Evolutionary conservation across 345 rosid genomes (phyloP).

Genomic region (rapeseed (Brassica napus)): Da-Ae NC_063436.1:30664501-30665000

Average conservation of each 20-base stretch:
- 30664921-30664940: constrained; percentile 18
- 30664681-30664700: neutral
- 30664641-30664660: neutral
- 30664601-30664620: neutral
- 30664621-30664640: neutral
- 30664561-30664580: neutral
- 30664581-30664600: neutral
- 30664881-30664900: constrained; percentile 20
- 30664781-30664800: neutral
- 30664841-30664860: neutral
- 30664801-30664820: neutral
- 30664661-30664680: neutral
- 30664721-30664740: too few relatives aligned
- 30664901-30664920: constrained; percentile 15
- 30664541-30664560: neutral
- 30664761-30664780: neutral
- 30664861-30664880: neutral
- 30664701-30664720: too few relatives aligned
- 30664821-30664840: neutral
- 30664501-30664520: too few relatives aligned
- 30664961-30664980: neutral
- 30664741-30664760: neutral
- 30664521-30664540: too few relatives aligned
- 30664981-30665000: neutral
- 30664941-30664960: neutral